Conservation (phyloP, 805 yeast species). For the Yueomyces sp. region DNA sequence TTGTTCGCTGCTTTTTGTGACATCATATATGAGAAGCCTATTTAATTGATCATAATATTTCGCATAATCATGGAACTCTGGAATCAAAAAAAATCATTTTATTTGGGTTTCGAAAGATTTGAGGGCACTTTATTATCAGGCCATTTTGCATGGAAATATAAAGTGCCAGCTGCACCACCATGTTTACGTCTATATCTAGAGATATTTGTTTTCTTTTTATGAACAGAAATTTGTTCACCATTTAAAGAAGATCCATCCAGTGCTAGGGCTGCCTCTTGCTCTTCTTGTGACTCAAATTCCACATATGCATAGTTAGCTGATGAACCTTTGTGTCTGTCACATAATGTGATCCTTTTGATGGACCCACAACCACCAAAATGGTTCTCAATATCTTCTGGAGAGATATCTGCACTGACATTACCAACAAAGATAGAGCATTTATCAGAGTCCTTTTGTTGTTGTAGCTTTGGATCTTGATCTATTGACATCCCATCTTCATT, state of each 20-base stretch:
- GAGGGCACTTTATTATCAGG: background rate
- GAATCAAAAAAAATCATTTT: too few species aligned
- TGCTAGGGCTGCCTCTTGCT: slow-evolving; percentile 35
- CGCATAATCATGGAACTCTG: too few species aligned
- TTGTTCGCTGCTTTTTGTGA: too few species aligned
- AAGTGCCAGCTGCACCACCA: background rate
- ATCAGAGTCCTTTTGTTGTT: slow-evolving; percentile 32
- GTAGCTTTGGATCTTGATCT: background rate
- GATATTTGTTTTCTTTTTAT: slow-evolving; percentile 39
- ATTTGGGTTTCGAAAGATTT: too few species aligned
- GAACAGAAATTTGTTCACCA: slow-evolving; percentile 35
- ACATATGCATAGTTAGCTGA: slow-evolving; percentile 54
- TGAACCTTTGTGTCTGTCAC: slow-evolving; percentile 27
- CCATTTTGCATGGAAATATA: background rate
- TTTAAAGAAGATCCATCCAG: slow-evolving; percentile 31
- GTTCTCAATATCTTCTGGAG: slow-evolving; percentile 38
- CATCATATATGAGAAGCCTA: too few species aligned
- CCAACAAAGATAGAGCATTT: slow-evolving; percentile 42
- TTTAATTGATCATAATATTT: too few species aligned
- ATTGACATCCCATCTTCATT: background rate
- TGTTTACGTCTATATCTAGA: slow-evolving; percentile 28
- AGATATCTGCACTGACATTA: slow-evolving; percentile 33
- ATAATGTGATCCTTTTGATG: slow-evolving; percentile 39
- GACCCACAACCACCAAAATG: slow-evolving; percentile 33
- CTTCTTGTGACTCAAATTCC: slow-evolving; percentile 34